Percentiles rank a stretch among this genome's conserved stretches.
Conservation (phyloP, 352 stramenopile genomes). For the Phytophthora sansomeana region DNA sequence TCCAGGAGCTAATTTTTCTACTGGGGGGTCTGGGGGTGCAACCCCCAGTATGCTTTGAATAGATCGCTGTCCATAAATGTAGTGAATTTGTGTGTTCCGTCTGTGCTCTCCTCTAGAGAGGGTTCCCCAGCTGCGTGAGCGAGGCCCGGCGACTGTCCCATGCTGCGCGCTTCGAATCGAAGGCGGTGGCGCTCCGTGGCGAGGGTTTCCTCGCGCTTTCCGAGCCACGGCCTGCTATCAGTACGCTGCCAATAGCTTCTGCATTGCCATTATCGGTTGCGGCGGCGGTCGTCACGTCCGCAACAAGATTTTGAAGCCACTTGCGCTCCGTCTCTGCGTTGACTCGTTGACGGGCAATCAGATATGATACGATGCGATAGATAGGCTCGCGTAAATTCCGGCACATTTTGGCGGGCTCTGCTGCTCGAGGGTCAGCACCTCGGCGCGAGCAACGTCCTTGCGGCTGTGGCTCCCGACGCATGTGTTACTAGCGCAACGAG, state of each 20-base stretch:
- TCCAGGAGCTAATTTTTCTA: too few relatives aligned
- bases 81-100: too few relatives aligned
- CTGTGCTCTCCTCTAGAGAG: too few relatives aligned
- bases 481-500: neutral
- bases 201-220: neutral
- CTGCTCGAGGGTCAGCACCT: neutral
- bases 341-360: neutral
- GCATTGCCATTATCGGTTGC: neutral
- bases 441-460: neutral
- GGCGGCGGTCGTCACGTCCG: too few relatives aligned
- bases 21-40: too few relatives aligned
- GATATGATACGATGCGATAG: neutral
- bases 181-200: neutral
- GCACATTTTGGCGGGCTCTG: neutral
- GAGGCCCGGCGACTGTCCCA: neutral
- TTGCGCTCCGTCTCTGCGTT: neutral
- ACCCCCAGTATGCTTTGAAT: too few relatives aligned
- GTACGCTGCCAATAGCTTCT: too few relatives aligned
- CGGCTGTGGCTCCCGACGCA: neutral
- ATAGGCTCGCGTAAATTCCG: neutral
- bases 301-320: conserved; percentile 1
- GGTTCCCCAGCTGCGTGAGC: too few relatives aligned
- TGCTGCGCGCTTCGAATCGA: too few relatives aligned
- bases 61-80: too few relatives aligned
- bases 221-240: too few relatives aligned